Conservation (phyloP, 768 basidiomycete genomes). For the Rubroboletus pulcherrimus region DNA sequence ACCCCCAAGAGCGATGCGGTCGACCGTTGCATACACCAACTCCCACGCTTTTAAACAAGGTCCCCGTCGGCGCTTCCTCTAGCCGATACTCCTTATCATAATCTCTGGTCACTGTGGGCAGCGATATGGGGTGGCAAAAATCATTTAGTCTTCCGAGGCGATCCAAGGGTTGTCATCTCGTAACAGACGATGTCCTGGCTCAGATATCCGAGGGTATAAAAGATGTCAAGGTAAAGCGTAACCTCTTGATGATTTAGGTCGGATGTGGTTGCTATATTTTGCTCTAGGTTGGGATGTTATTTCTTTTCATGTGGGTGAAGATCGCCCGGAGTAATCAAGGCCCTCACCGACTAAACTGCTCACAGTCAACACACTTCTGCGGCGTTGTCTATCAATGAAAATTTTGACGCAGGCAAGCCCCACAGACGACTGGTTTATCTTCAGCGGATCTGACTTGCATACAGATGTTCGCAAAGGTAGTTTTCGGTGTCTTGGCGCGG, state of each 20-base stretch:
- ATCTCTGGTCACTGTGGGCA: background rate
- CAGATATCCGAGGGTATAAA: constrained; percentile 69
- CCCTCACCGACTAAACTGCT: constrained; percentile 18
- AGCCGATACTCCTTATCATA: background rate
- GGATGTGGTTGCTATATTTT: background rate
- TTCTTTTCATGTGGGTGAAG: constrained; percentile 73
- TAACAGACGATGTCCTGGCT: constrained; percentile 69
- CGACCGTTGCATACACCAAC: background rate
- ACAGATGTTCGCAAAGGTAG: constrained; percentile 45
- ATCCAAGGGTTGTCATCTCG: constrained; percentile 72
- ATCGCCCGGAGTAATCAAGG: background rate
- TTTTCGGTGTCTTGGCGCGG: constrained; percentile 1
- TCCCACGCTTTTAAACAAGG: background rate
- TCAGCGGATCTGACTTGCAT: constrained; percentile 7
- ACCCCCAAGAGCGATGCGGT: too few species aligned
- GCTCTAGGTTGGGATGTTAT: constrained; percentile 76
- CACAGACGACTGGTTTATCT: background rate
- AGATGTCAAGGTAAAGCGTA: constrained; percentile 52
- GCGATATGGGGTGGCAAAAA: constrained; percentile 84
- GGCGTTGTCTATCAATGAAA: constrained; percentile 84
- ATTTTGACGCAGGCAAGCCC: constrained; percentile 68
- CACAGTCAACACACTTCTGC: constrained; percentile 74
- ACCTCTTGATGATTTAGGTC: background rate
- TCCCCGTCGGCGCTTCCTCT: background rate
- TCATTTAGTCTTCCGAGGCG: constrained; percentile 61